Base-by-base conservation (phyloP, 2,329 filamentous ascomycete species). In the Capronia coronata region DNA sequence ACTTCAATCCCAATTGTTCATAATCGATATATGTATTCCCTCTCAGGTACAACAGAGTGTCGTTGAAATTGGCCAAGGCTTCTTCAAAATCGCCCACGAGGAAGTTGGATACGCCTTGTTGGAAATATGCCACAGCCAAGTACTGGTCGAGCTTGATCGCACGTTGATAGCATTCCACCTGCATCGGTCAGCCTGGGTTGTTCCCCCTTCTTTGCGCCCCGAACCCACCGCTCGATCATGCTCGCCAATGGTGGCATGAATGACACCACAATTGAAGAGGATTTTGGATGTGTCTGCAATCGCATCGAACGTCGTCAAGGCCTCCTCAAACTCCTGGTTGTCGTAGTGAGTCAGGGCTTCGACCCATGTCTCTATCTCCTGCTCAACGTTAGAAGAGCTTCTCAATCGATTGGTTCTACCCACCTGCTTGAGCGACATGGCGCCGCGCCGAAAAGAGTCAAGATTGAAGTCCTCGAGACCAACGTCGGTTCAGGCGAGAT, bases 321-420 rank as follows among this genome's bases (percentile, higher is more conserved):
- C 83, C 59, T 91, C 86, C 64, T 97, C 91, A 70, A 94, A 97
- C 65, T 98, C 88, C 71, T 95, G 94, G 72, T 91, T 93, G 72
- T 98, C 93, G 73, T 98, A 98, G 66, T 84, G 84, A 62, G 75
- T 82, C 48, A 98, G 81, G 69, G 93, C 93, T 67, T 84, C 76
- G 60, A 97, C 93, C 93, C 93, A 98, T 43, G 88, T 94, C 74
- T 97, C 91, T 70, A 98, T 98, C 85, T 98, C 93, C 90, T 94
- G 57, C 21, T 29, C 10, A 9, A 19, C 4, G 54, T 56, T 30
- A 53, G 39, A 16, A 3, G 13, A 14, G 9, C 25, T 1, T 23
- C 11, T 2, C 21, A 8, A 11, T 19, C n/a, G 4, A 11, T n/a
- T 11, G 23, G 21, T 10, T 22, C 23, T 22, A 16, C 40, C 2